These are phyloP conservation scores for Exophiala calicioides DNA, from an alignment of 2,329 filamentous ascomycete genomes.

Conservation along the genomic window DNA sequence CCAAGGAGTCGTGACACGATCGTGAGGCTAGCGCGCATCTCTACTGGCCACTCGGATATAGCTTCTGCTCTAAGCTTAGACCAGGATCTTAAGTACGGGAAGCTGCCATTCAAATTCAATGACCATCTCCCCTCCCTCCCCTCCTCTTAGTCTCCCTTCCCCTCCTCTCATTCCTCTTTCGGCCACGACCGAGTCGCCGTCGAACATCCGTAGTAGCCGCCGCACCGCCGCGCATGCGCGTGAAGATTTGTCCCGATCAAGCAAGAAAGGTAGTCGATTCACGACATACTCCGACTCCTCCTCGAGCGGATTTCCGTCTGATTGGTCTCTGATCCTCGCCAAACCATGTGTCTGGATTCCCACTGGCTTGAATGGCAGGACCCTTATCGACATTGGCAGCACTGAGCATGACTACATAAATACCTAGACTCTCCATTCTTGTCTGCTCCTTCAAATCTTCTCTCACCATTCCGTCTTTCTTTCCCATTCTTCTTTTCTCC, in stretches of 20 bases:
- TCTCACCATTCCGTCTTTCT: conserved; percentile 7
- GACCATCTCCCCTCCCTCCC: neutral
- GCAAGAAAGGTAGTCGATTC: neutral
- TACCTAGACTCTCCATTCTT: no score
- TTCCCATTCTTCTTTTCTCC: neutral
- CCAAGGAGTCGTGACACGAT: no score
- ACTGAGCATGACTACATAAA: no score
- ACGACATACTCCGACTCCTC: no score
- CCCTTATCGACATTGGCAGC: no score
- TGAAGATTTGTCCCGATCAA: neutral
- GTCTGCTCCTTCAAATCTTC: neutral
- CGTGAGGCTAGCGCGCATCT: neutral
- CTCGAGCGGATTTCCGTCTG: no score
- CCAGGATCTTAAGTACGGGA: no score
- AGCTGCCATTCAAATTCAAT: conserved; percentile 5
- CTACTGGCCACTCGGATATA: neutral
- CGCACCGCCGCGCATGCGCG: no score
- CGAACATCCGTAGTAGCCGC: no score
- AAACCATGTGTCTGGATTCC: no score
- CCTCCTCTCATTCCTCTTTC: conserved; percentile 21
- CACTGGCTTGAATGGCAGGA: no score
- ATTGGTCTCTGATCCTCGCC: no score
- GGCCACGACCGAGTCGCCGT: conserved; percentile 4
- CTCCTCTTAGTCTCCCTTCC: neutral
- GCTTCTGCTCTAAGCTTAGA: conserved; percentile 1